Conservation (phyloP, 2,329 filamentous ascomycete species). For the Colletotrichum aenigma region DNA sequence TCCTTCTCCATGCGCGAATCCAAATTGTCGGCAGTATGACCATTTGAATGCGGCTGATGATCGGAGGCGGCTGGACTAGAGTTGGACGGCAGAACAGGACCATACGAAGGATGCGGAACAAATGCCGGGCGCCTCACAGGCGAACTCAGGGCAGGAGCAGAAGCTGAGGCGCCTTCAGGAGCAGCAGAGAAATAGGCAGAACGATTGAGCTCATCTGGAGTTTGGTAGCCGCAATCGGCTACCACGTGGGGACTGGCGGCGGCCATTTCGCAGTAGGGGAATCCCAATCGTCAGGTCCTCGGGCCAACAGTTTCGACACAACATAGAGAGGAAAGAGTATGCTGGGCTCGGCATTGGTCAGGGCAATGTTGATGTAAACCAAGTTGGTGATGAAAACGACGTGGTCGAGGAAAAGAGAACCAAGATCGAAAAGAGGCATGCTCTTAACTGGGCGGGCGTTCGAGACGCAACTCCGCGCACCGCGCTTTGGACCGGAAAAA, state of each 20-base stretch:
- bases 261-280: constrained; percentile 40
- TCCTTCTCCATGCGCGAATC: constrained; percentile 30
- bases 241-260: constrained; percentile 33
- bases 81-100: background rate
- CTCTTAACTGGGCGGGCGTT: constrained; percentile 14
- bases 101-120: constrained; percentile 8
- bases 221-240: constrained; percentile 38
- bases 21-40: constrained; percentile 36
- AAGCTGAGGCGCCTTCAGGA: background rate
- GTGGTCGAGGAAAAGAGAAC: constrained; percentile 54
- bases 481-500: background rate
- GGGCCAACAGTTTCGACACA: constrained; percentile 50
- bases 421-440: constrained; percentile 58
- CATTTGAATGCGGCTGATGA: constrained; percentile 22
- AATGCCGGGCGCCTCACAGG: constrained; percentile 12
- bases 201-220: constrained; percentile 37
- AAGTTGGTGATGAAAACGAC: constrained; percentile 59
- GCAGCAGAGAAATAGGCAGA: constrained; percentile 29
- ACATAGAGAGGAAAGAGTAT: constrained; percentile 52
- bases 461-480: constrained; percentile 3
- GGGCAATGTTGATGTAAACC: constrained; percentile 56
- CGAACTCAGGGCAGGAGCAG: background rate
- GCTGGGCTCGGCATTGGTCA: constrained; percentile 53
- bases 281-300: constrained; percentile 52
- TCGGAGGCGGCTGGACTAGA: background rate